Evolutionary conservation across 192 early-diverging fungal genomes (phyloP).

Genomic region (Geosiphon pyriformis): DNA sequence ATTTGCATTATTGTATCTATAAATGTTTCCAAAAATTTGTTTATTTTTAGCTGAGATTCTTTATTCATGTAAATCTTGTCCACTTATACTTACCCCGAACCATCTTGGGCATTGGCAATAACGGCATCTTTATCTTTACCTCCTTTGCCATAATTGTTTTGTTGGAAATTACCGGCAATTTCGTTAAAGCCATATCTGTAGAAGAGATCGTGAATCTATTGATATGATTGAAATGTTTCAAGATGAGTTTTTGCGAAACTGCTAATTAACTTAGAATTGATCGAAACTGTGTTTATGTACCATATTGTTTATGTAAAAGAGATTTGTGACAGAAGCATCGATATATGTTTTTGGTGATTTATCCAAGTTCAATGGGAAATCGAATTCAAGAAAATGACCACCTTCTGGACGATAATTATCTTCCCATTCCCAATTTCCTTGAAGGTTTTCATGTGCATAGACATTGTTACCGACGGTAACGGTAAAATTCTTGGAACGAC

Average conservation of each 20-base stretch:
- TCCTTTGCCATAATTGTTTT: slow-evolving; percentile 76
- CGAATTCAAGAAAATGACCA: slow-evolving; percentile 55
- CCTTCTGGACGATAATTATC: slow-evolving; percentile 74
- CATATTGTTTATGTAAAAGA: slow-evolving; percentile 91
- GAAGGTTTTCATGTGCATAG: slow-evolving; percentile 78
- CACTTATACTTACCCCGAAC: slow-evolving; percentile 50
- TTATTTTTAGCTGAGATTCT: neutral
- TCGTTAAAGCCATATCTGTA: slow-evolving; percentile 90
- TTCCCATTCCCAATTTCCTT: slow-evolving; percentile 66
- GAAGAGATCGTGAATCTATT: slow-evolving; percentile 80
- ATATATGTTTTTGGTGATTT: slow-evolving; percentile 64
- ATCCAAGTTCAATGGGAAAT: slow-evolving; percentile 64
- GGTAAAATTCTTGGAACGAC: slow-evolving; percentile 50
- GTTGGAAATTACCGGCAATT: slow-evolving; percentile 90
- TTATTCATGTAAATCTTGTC: too few relatives aligned
- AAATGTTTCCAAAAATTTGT: neutral
- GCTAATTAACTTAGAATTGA: too few relatives aligned
- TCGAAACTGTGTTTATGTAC: too few relatives aligned
- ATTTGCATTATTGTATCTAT: slow-evolving; percentile 79
- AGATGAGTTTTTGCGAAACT: too few relatives aligned
- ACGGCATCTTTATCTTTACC: slow-evolving; percentile 80
- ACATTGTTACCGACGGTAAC: slow-evolving; percentile 89
- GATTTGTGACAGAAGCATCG: slow-evolving; percentile 75
- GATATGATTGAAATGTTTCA: too few relatives aligned
- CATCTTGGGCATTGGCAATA: slow-evolving; percentile 89